These are phyloP conservation scores for Trichoderma sp. DNA, from an alignment of 2,329 filamentous ascomycete genomes.

Conservation along the genomic window DNA sequence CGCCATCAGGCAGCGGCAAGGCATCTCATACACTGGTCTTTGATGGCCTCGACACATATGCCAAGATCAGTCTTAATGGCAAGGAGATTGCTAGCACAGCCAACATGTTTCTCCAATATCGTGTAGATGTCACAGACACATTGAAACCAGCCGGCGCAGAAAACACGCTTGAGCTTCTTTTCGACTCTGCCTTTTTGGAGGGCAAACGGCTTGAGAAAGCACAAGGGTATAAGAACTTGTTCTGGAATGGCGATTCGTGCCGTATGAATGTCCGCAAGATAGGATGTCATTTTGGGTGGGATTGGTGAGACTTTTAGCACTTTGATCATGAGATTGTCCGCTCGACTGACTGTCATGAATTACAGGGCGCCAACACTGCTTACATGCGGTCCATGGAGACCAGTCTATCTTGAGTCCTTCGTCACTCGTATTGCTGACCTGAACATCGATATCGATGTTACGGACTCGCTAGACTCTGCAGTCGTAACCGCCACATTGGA, in stretches of 20 bases:
- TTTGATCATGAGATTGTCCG: too few relatives aligned
- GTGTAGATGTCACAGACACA: conserved; percentile 2
- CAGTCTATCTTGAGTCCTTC: conserved; percentile 18
- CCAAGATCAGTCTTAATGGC: conserved; percentile 11
- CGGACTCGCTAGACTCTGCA: not conserved
- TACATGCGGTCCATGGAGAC: conserved; percentile 15
- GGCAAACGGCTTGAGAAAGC: conserved; percentile 18
- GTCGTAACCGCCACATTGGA: not conserved
- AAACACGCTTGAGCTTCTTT: conserved; percentile 19
- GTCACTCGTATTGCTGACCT: conserved; percentile 16
- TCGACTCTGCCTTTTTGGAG: conserved; percentile 16
- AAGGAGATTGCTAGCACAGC: conserved; percentile 3
- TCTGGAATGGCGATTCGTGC: conserved; percentile 15
- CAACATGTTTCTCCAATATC: conserved; percentile 22
- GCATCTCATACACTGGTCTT: not conserved
- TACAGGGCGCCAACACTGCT: conserved; percentile 5
- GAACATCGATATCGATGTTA: conserved; percentile 4
- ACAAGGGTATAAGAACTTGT: conserved; percentile 10
- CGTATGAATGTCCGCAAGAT: conserved; percentile 13
- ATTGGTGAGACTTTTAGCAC: not conserved
- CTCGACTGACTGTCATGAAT: not conserved
- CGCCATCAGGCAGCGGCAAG: not conserved
- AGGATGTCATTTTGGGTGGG: conserved; percentile 5
- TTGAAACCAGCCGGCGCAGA: not conserved
- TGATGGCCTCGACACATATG: conserved; percentile 21